These are phyloP conservation scores for Cochlearia excelsa DNA, from an alignment of 345 rosid species.

Conservation along the genomic window DNA sequence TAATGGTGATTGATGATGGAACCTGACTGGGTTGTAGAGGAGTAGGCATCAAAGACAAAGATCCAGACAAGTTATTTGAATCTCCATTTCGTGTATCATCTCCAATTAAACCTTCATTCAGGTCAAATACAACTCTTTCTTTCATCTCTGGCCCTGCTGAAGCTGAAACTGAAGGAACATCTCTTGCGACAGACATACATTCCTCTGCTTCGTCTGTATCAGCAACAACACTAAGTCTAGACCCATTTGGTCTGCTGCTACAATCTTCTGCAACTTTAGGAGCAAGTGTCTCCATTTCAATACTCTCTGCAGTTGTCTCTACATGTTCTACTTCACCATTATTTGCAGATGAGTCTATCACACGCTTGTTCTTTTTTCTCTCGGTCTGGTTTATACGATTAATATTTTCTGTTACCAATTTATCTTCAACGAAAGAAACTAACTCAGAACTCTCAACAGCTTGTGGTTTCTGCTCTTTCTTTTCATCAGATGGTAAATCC, in stretches of 20 bases:
- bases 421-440: too few relatives aligned
- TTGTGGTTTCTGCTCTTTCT: conserved; percentile 26
- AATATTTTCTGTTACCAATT: too few relatives aligned
- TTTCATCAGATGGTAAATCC: conserved; percentile 32
- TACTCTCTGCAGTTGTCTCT: conserved; percentile 3
- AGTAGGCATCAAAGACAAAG: conserved; percentile 35
- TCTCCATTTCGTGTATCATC: conserved; percentile 58
- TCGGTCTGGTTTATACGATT: conserved; percentile 1
- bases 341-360: conserved; percentile 28
- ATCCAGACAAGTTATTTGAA: conserved; percentile 37
- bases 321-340: conserved; percentile 30
- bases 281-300: conserved; percentile 2
- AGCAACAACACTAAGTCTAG: conserved; percentile 27
- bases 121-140: conserved; percentile 69
- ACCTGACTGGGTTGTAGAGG: conserved; percentile 41
- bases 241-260: conserved; percentile 37
- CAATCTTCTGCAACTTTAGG: conserved; percentile 36
- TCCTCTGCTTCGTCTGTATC: conserved; percentile 52
- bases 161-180: conserved; percentile 31
- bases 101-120: conserved; percentile 68
- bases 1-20: conserved; percentile 68
- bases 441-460: too few relatives aligned
- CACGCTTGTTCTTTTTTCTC: conserved; percentile 1
- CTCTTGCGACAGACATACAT: conserved; percentile 35
- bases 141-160: conserved; percentile 35